Conservation (phyloP, 768 basidiomycete genomes). For the Tylopilus plumbeoviolaceoides region DNA sequence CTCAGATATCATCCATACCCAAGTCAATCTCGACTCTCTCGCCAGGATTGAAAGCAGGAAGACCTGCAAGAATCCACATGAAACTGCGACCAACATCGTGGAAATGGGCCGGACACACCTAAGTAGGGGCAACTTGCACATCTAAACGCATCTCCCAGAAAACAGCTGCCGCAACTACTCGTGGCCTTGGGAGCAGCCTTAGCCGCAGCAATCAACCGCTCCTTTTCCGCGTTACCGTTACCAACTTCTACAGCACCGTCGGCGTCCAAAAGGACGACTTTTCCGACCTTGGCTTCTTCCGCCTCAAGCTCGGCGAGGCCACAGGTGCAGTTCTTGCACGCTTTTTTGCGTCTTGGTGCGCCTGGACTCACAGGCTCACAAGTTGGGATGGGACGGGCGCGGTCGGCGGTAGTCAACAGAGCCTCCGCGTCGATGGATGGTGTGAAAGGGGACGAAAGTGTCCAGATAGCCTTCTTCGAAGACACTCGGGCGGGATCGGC, state of each 20-base stretch:
- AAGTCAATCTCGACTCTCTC: slow-evolving; percentile 94
- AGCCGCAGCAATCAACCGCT: slow-evolving; percentile 60
- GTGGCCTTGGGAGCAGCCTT: slow-evolving; percentile 81
- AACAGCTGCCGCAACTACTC: slow-evolving; percentile 96
- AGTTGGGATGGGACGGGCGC: slow-evolving; percentile 67
- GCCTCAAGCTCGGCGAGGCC: slow-evolving; percentile 93
- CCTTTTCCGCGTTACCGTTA: slow-evolving; percentile 57
- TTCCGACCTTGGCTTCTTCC: slow-evolving; percentile 61
- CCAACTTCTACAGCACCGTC: slow-evolving; percentile 57
- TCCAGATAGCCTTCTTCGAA: slow-evolving; percentile 87
- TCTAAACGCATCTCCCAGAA: slow-evolving; percentile 95
- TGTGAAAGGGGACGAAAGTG: slow-evolving; percentile 64
- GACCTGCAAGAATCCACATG: slow-evolving; percentile 49
- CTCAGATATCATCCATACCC: slow-evolving; percentile 83
- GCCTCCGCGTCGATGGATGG: slow-evolving; percentile 78
- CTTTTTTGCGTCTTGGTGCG: slow-evolving; percentile 73
- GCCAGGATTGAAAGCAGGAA: slow-evolving; percentile 97
- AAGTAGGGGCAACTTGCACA: slow-evolving; percentile 95
- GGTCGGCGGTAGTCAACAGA: slow-evolving; percentile 81
- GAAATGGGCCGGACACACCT: slow-evolving; percentile 52
- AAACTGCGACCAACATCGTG: slow-evolving; percentile 8
- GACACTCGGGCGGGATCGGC: slow-evolving; percentile 55
- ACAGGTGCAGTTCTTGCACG: slow-evolving; percentile 95
- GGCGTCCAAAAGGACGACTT: slow-evolving; percentile 63
- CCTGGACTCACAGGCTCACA: slow-evolving; percentile 59